These are phyloP conservation scores for Aphanomyces invadans DNA, from an alignment of 352 stramenopile species.

Conservation along the genomic window DNA sequence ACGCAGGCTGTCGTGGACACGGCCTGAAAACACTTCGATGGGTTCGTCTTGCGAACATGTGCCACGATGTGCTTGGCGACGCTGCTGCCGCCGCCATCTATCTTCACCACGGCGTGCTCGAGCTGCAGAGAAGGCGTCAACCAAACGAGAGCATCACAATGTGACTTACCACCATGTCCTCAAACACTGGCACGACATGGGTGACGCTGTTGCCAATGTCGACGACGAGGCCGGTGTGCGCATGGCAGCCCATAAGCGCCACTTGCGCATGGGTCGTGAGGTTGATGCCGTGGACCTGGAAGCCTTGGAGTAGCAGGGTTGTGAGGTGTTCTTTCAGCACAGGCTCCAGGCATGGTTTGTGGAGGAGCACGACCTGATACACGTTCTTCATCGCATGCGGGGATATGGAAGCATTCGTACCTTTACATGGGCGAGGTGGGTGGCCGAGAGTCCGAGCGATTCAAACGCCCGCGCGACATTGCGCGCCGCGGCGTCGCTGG, in stretches of 20 bases:
- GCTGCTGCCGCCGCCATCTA: neutral
- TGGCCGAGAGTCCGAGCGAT: neutral
- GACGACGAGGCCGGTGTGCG: conserved; percentile 17
- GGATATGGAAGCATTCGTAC: too few species aligned
- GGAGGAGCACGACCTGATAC: conserved; percentile 7
- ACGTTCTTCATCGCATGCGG: neutral
- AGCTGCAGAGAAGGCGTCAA: conserved; percentile 4
- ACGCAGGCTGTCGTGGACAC: neutral
- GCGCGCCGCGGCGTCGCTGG: neutral
- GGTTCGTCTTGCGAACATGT: neutral
- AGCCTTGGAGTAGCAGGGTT: neutral
- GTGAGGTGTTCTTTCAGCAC: conserved; percentile 7
- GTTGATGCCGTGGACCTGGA: neutral
- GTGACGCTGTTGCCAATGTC: conserved; percentile 5
- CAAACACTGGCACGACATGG: conserved; percentile 18
- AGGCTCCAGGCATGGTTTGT: conserved; percentile 3
- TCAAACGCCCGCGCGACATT: neutral
- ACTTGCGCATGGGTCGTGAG: conserved; percentile 16
- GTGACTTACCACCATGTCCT: conserved; percentile 24
- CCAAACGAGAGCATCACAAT: too few species aligned
- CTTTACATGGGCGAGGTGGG: neutral
- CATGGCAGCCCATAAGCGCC: neutral
- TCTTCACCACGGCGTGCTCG: conserved; percentile 16
- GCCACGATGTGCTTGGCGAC: neutral
- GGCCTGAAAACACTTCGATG: neutral